Percentiles rank a stretch among this genome's conserved stretches.
These are phyloP conservation scores for Ascochyta clinopodiicola DNA, from an alignment of 2,329 filamentous ascomycete genomes.

Conservation along the genomic window DNA sequence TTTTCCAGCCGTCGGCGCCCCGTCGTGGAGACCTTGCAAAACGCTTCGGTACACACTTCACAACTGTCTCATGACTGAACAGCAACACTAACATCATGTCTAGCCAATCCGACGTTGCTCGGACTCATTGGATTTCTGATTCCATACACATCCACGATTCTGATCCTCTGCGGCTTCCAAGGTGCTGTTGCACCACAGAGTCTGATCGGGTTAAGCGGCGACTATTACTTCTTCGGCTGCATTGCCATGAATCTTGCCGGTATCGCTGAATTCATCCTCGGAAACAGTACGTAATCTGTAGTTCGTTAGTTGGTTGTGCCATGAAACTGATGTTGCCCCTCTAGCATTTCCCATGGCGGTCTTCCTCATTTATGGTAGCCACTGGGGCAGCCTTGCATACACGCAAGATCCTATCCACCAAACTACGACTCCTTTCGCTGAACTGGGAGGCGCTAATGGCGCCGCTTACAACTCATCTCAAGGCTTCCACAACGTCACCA, in stretches of 20 bases:
- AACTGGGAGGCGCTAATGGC: slow-evolving; percentile 25
- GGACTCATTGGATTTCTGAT: slow-evolving; percentile 28
- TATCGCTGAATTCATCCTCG: slow-evolving; percentile 29
- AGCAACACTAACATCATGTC: not conserved
- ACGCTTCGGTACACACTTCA: slow-evolving; percentile 18
- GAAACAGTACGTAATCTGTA: slow-evolving; percentile 20
- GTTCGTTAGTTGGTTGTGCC: too few relatives aligned
- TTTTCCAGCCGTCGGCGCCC: slow-evolving; percentile 31
- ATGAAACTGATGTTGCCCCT: not conserved
- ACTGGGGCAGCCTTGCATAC: slow-evolving; percentile 31
- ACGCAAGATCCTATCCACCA: slow-evolving; percentile 27
- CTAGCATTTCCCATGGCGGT: slow-evolving; percentile 34
- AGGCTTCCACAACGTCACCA: slow-evolving; percentile 30
- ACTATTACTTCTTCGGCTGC: slow-evolving; percentile 33
- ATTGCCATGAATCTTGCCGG: slow-evolving; percentile 30
- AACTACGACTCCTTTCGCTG: slow-evolving; percentile 19
- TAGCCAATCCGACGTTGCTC: slow-evolving; percentile 29
- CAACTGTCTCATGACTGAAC: too few relatives aligned
- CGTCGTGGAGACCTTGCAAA: slow-evolving; percentile 30
- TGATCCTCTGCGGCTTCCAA: slow-evolving; percentile 30
- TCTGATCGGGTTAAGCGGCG: slow-evolving; percentile 27
- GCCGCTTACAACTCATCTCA: slow-evolving; percentile 30
- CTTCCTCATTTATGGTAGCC: slow-evolving; percentile 30
- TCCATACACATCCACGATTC: slow-evolving; percentile 29
- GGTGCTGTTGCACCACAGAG: slow-evolving; percentile 27